A percentile compares a stretch with the other conserved stretches of the same genome.
Conservation (phyloP, 495 filamentous ascomycete genomes). For the Aspergillus nidulans region DNA sequence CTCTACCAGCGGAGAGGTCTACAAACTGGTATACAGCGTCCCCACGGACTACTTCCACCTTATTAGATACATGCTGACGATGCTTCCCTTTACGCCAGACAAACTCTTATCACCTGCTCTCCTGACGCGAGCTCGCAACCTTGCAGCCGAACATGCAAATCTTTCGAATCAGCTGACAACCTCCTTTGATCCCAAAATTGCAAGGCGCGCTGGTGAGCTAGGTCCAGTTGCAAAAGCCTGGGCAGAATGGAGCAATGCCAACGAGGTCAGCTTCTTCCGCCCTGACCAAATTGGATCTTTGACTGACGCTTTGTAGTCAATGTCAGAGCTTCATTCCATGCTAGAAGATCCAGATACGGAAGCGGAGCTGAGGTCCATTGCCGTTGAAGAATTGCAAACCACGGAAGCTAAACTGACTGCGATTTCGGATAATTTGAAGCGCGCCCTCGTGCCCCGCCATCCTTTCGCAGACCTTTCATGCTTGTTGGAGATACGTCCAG, state of each 20-base stretch:
- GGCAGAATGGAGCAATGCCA: slow-evolving; percentile 55
- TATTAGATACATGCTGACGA: slow-evolving; percentile 17
- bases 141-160: slow-evolving; percentile 63
- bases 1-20: slow-evolving; percentile 22
- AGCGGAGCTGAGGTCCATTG: slow-evolving; percentile 60
- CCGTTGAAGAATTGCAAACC: slow-evolving; percentile 67
- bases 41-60: not conserved
- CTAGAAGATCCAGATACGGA: slow-evolving; percentile 58
- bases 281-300: not conserved
- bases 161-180: slow-evolving; percentile 52
- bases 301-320: slow-evolving; percentile 37
- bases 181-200: slow-evolving; percentile 66
- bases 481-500: slow-evolving; percentile 85
- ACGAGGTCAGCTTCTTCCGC: slow-evolving; percentile 28
- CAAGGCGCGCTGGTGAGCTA: slow-evolving; percentile 76
- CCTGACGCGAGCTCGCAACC: slow-evolving; percentile 57
- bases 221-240: slow-evolving; percentile 62
- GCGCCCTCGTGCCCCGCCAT: slow-evolving; percentile 76
- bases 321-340: slow-evolving; percentile 54
- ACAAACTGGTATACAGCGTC: slow-evolving; percentile 23
- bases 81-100: slow-evolving; percentile 24
- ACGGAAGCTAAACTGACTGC: slow-evolving; percentile 55
- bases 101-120: slow-evolving; percentile 53
- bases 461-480: slow-evolving; percentile 93
- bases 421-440: slow-evolving; percentile 62